phyloP scores from a whole-genome alignment of 108 stramenopile species.

The Stephanodiscus minutulus region DNA sequence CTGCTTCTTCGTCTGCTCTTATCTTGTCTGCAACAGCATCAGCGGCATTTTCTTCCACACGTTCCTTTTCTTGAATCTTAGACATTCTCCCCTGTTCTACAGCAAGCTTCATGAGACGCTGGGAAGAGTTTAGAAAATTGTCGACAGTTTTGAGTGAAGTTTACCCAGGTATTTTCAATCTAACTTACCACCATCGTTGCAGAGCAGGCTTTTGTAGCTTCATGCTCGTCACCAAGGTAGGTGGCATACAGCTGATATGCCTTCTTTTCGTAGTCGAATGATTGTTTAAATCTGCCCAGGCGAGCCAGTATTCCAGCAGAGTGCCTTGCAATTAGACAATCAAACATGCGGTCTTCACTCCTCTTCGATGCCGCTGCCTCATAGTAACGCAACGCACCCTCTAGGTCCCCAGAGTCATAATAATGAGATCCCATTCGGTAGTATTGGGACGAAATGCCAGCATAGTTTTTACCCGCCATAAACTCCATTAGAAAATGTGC shows the following conservation, averaged over 20 bases:
- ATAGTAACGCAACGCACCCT: slow-evolving; percentile 63
- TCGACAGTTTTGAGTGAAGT: background rate
- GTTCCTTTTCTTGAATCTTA: slow-evolving; percentile 53
- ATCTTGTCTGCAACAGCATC: slow-evolving; percentile 73
- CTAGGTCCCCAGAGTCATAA: slow-evolving; percentile 53
- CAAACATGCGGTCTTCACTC: slow-evolving; percentile 66
- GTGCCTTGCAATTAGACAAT: slow-evolving; percentile 68
- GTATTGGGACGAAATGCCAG: slow-evolving; percentile 74
- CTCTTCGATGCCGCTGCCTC: slow-evolving; percentile 53
- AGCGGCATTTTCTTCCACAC: slow-evolving; percentile 60
- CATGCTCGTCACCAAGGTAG: slow-evolving; percentile 68
- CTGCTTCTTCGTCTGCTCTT: slow-evolving; percentile 68
- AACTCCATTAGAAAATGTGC: slow-evolving; percentile 85
- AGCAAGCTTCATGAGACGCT: slow-evolving; percentile 64
- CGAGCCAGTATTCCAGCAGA: slow-evolving; percentile 55
- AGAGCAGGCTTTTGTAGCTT: slow-evolving; percentile 64
- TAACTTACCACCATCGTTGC: slow-evolving; percentile 30
- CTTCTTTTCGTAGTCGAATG: slow-evolving; percentile 65
- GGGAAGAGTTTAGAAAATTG: slow-evolving; percentile 5
- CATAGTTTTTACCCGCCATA: slow-evolving; percentile 77
- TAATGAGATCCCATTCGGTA: slow-evolving; percentile 85
- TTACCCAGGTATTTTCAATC: background rate
- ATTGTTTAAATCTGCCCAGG: slow-evolving; percentile 64
- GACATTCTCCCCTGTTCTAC: slow-evolving; percentile 62
- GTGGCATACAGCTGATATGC: slow-evolving; percentile 61